These are phyloP conservation scores for Capsella bursapastoris DNA, from an alignment of 345 rosid species.

Conservation along the genomic window DNA sequence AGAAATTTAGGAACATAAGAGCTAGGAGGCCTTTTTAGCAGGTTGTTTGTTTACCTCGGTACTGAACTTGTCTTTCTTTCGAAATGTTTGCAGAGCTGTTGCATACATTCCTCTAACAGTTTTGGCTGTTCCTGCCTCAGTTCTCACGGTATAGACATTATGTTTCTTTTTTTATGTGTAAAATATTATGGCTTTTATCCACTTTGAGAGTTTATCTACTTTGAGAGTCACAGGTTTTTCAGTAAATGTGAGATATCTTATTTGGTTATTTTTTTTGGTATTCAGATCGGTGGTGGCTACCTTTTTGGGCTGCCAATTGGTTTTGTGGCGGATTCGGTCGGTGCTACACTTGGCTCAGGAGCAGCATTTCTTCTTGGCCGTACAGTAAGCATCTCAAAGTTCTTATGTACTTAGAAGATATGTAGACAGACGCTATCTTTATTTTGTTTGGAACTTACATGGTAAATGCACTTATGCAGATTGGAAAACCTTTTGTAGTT, in stretches of 20 bases:
- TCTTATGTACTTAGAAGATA: conserved; percentile 5
- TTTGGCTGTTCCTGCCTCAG: conserved; percentile 98
- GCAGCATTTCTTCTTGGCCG: conserved; percentile 96
- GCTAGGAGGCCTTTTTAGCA: not conserved
- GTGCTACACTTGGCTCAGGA: conserved; percentile 90
- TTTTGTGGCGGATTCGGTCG: conserved; percentile 91
- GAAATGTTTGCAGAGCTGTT: conserved; percentile 67
- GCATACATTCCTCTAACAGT: conserved; percentile 95
- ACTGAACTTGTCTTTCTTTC: conserved; percentile 26
- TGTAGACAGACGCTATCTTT: not conserved
- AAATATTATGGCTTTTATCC: not conserved
- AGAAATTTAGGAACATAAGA: not conserved
- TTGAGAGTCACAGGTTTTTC: not conserved
- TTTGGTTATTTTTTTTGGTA: conserved; percentile 33
- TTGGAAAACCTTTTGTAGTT: conserved; percentile 83
- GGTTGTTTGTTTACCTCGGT: not conserved
- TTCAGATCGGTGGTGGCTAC: conserved; percentile 98
- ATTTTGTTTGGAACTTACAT: conserved; percentile 8
- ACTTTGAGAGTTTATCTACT: not conserved
- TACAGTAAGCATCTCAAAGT: conserved; percentile 56
- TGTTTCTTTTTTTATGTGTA: conserved; percentile 2
- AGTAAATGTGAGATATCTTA: conserved; percentile 32
- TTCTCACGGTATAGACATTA: conserved; percentile 69
- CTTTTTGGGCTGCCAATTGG: conserved; percentile 95
- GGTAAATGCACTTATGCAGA: conserved; percentile 50